Conservation (phyloP, 2,329 filamentous ascomycete species). For the Tolypocladium cylindrosporum region DNA sequence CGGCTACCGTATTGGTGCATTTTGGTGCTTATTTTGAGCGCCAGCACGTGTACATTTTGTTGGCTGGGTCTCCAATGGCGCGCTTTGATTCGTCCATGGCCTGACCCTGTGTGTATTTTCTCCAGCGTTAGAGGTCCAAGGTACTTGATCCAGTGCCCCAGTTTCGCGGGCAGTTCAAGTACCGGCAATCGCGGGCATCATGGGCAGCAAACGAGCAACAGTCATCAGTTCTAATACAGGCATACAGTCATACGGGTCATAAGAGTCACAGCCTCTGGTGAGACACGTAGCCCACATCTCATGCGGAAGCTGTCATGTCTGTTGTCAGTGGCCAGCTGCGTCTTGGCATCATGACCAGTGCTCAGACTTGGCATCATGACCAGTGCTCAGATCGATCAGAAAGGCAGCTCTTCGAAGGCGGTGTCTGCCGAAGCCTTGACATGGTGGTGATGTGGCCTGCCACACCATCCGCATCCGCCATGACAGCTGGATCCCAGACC, state of each 20-base stretch:
- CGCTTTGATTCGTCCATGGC: background rate
- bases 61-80: no score
- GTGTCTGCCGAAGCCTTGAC: background rate
- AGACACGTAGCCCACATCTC: background rate
- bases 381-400: background rate
- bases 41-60: background rate
- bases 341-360: background rate
- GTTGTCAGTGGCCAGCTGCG: background rate
- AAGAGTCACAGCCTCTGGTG: background rate
- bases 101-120: background rate
- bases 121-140: background rate
- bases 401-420: background rate
- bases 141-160: background rate
- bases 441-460: background rate
- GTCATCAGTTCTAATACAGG: background rate
- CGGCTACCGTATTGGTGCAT: background rate
- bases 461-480: background rate
- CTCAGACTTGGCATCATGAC: background rate
- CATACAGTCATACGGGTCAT: background rate
- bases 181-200: background rate
- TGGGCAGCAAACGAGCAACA: background rate
- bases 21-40: background rate
- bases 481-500: background rate
- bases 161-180: background rate
- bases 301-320: background rate